Base-by-base conservation (phyloP, 164 flowering plant species). In the Annona cherimola region DNA sequence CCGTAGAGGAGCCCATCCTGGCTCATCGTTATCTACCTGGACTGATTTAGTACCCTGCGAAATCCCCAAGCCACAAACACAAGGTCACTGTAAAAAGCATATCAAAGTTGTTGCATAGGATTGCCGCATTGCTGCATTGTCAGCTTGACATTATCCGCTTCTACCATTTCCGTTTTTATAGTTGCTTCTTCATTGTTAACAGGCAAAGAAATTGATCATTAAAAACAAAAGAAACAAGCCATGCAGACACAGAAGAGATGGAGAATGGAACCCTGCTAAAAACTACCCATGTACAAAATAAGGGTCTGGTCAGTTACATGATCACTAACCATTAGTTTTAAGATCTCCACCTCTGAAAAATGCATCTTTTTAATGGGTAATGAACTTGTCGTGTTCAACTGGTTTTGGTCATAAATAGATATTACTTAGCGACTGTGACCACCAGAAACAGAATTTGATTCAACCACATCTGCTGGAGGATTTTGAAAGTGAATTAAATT, bases 1-100 rank as follows among this genome's bases (percentile, higher is more conserved):
- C 43, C 91, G 93, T 63, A 94, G 79, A 40, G 96, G 96, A 76
- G 96, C 97, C 97, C 97, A 94, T 4, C 83, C 81, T 81, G 92
- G 98, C 18, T 80, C 88, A 54, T 81, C 89, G 9, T 70, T 83
- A 55, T 16, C 76, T n/a, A 62, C 4, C n/a, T 63, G 75, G 43
- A 76, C 16, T 3, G 82, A 67, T 45, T 78, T 68, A 57, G 68
- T 69, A 42, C 60, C 86, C 96, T 89, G 90, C 73, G 81, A 18
- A 55, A 68, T 18, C 45, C 67, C 16, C 7, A 11, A 41, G 5
- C n/a, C 44, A 12, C 41, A 44, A 40, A 64, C 41, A 4, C 4
- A 64, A 41, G 44, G 42, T 64, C 11, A 35, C 9, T 5, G 57
- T 50, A 11, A 50, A 16, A 64, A 14, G 18, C 41, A 41, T 9